Conservation (phyloP, 2,329 filamentous ascomycete genomes). For the Penicillium sp. region DNA sequence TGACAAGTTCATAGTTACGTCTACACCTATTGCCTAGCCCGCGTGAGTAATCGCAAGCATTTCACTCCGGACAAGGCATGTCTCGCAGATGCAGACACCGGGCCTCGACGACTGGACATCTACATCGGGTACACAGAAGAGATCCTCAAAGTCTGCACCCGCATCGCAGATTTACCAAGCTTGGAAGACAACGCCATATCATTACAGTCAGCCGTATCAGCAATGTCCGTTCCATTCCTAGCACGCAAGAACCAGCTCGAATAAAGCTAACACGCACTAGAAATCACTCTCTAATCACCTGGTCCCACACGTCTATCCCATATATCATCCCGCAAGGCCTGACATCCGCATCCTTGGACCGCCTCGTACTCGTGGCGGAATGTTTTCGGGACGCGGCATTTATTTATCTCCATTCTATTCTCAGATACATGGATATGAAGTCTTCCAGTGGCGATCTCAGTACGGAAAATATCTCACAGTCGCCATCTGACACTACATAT, state of each 20-base stretch:
- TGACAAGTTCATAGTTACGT: conserved; percentile 26
- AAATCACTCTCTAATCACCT: conserved; percentile 29
- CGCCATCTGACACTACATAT: neutral
- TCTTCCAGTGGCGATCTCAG: neutral
- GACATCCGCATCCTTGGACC: conserved; percentile 22
- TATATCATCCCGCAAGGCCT: conserved; percentile 32
- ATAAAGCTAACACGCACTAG: conserved; percentile 16
- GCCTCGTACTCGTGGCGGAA: conserved; percentile 34
- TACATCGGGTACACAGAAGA: conserved; percentile 38
- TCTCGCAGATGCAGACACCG: conserved; percentile 20
- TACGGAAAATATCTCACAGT: too few relatives aligned
- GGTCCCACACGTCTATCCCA: conserved; percentile 25
- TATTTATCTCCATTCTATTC: conserved; percentile 34
- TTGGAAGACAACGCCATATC: conserved; percentile 19
- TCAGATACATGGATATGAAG: conserved; percentile 25
- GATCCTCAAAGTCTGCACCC: conserved; percentile 31
- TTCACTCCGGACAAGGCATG: conserved; percentile 13
- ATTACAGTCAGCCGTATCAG: conserved; percentile 23
- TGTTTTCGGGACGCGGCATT: conserved; percentile 37
- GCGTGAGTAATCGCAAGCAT: conserved; percentile 29
- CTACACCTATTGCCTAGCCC: conserved; percentile 33
- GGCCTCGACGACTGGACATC: conserved; percentile 30
- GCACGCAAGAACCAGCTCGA: neutral
- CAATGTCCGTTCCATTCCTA: conserved; percentile 23
- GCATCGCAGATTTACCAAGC: conserved; percentile 30